Evolutionary conservation across 169 alveolate genomes (phyloP), one percentile per base, ranked within the genome.

Genomic region (Cryptosporidium ryanae): DNA sequence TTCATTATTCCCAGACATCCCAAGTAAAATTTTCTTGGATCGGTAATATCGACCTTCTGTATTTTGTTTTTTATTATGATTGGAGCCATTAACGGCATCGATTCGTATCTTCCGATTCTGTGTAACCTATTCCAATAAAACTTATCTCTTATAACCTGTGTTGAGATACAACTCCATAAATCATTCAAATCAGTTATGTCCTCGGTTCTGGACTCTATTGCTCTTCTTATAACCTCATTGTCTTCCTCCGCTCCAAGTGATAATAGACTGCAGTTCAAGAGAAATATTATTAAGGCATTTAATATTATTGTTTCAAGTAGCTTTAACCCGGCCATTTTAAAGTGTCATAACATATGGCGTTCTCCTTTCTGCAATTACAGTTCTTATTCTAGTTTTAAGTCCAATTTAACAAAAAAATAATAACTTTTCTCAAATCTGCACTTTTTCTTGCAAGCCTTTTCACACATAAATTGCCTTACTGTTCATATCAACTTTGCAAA

Each of bases 11-110:
- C 71, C 38, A 76, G 18, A 59, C 87, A 76, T 1, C 71, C 71
- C 31, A 76, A 21, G 21, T 76, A 76, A 48, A 76, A 76, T 31
- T 76, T 76, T 76, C 87, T 76, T 17, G 87, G 87, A 43, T 76
- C 87, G 2, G 18, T 15, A 21, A 76, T 59, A 59, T 76, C 87
- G n/a, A 59, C 25, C 25, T 12, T 43, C 18, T 32, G 68, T 18
- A 76, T 17, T 25, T 55, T 32, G 4, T 31, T 49, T n/a, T 38
- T 76, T 34, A 76, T 23, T 23, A 48, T 10, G 15, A 48, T 57
- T 32, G 87, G 87, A 23, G 63, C 34, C 4, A 27, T n/a, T 61
- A 61, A n/a, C n/a, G 87, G 87, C 76, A 76, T 76, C n/a, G 76
- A 59, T 1, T 59, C 71, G 46, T 76, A 76, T 44, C 87, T 55